Base-by-base conservation (phyloP, 441 rosid genomes). In the Geranium incanum region DNA sequence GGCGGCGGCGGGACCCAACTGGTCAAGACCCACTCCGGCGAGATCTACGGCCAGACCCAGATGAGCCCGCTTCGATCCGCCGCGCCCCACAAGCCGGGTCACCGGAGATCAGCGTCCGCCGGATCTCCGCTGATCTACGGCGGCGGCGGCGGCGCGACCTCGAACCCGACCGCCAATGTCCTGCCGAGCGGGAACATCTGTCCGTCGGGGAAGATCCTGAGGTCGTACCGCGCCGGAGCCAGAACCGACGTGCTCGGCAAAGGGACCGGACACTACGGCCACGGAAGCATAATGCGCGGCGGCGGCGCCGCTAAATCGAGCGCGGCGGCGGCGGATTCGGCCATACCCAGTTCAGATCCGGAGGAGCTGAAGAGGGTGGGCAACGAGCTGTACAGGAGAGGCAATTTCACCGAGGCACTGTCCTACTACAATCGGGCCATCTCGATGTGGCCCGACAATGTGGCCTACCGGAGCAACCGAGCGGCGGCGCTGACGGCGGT, bases 221-320 rank as follows among this genome's bases (percentile, higher is more conserved):
- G 87, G 83, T 80, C 95, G 0, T 57, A 52, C 73, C 83, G 87
- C 45, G 71, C 64, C 78, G 38, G 80, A 67, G 68, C 88, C 0
- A 82, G 92, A 69, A 66, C 85, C 36, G 90, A 88, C 36, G 89
- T 86, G 4, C 83, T 94, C 68, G 92, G 97, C 74, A 87, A 93
- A 9, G 97, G 98, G 0, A 86, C 90, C 3, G 98, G 91, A 4
- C 86, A 89, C 57, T 94, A 94, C 57, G 99, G 99, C 1, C 97
- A 92, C 38, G 99, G 99, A 11, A 94, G 89, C 50, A 87, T 94
- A 86, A 87, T 94, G 84, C 88, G 96, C 67, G 88, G 33, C 4
- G 50, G 13, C 12, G 9, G 41, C 21, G 36, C 43, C 5, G 21
- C 37, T 38, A 71, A 73, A 64, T 66, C 59, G 43, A 6, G 71